Evolutionary conservation across 768 basidiomycete species (phyloP), one percentile per base, ranked within the genome.

Genomic region (Asterophora parasitica): DNA sequence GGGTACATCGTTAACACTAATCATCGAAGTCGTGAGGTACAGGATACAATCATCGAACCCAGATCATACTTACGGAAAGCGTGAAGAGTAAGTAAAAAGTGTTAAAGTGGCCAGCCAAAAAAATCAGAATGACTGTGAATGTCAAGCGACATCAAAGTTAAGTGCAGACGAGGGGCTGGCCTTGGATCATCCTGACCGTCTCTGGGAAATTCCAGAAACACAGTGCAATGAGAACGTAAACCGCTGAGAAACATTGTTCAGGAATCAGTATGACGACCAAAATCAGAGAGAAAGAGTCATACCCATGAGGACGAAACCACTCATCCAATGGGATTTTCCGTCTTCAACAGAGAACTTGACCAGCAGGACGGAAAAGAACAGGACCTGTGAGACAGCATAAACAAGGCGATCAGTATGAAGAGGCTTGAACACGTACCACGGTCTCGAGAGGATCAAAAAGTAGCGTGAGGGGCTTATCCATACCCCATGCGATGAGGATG

Each of bases 261-360:
- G 3, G 3, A 23, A 23, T 28, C 10, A 17, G 1, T 17, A 30
- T 11, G 9, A 39, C 11, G 15, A 20, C 32, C 20, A 30, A 26
- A 12, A 27, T 30, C 5, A 9, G 31, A 30, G 17, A 16, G 32
- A 59, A 28, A 42, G 15, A 7, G 32, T 57, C 63, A 45, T 46
- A 67, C 66, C 64, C 10, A 71, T 65, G 15, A 72, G 54, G 7
- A 64, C 65, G 26, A 70, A 53, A 4, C 69, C 70, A 52, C 73
- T 74, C 60, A 74, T 69, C 74, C 74, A 76, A 42, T 73, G 70
- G 17, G 72, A 69, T 55, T 73, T 75, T 15, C 74, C 75, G 37
- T 74, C 65, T 55, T 73, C 76, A 5, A 75, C 64, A 13, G 67
- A 66, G 30, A 75, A 75, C 56, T 68, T 73, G 40, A 70, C 71